Conservation (phyloP, 176 grass and related monocot species). For the Zoysia pacifica region DNA sequence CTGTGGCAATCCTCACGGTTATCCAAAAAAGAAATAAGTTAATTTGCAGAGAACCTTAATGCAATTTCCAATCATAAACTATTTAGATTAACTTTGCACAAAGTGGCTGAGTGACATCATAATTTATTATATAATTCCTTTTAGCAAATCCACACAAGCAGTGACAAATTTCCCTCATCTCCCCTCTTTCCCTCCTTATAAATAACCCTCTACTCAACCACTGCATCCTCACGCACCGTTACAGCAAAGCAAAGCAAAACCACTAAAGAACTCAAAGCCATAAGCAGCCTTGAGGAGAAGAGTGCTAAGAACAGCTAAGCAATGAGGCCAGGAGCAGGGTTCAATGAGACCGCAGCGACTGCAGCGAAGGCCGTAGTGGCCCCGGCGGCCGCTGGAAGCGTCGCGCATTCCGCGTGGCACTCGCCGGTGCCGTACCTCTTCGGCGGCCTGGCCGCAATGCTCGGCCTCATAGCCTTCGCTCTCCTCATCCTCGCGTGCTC, state of each 20-base stretch:
- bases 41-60: not conserved
- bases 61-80: constrained; percentile 8
- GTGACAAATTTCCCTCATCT: constrained; percentile 35
- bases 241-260: constrained; percentile 18
- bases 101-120: constrained; percentile 39
- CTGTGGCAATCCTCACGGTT: not conserved
- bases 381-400: constrained; percentile 18
- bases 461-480: constrained; percentile 87
- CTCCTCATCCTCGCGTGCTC: constrained; percentile 95
- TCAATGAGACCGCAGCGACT: constrained; percentile 58
- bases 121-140: constrained; percentile 33
- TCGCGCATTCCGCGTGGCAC: constrained; percentile 76
- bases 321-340: constrained; percentile 78
- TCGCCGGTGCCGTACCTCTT: constrained; percentile 97
- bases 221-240: constrained; percentile 36
- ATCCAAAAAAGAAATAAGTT: not conserved
- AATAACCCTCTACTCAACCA: constrained; percentile 46
- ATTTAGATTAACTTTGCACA: not conserved
- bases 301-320: constrained; percentile 17
- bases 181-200: constrained; percentile 43
- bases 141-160: constrained; percentile 35
- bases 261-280: constrained; percentile 25
- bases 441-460: constrained; percentile 86
- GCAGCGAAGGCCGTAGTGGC: constrained; percentile 35
- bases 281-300: not conserved